Conservation (phyloP, 495 filamentous ascomycete species). For the Penicillium tannophilum region DNA sequence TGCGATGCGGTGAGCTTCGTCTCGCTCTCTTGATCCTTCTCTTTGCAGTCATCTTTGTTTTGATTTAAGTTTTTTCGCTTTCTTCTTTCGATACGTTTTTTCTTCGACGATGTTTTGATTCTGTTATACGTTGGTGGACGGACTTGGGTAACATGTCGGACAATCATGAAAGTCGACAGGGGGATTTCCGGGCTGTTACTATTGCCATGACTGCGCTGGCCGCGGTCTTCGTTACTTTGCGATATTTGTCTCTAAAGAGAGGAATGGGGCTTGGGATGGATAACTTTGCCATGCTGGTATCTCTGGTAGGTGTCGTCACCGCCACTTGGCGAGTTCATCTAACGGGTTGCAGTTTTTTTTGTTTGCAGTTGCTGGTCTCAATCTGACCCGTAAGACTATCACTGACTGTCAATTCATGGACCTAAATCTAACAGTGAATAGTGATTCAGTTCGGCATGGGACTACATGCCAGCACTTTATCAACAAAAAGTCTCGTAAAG, state of each 20-base stretch:
- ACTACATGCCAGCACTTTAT: conserved; percentile 9
- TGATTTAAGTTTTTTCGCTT: background rate
- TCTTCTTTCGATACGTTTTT: background rate
- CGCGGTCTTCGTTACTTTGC: conserved; percentile 14
- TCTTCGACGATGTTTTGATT: background rate
- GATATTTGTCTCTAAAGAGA: conserved; percentile 15
- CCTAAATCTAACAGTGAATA: background rate
- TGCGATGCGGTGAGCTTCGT: background rate
- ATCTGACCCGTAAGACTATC: conserved; percentile 10
- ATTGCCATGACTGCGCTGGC: conserved; percentile 18
- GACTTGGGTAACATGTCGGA: background rate
- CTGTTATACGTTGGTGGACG: background rate
- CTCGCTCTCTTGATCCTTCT: background rate
- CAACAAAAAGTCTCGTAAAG: conserved; percentile 8
- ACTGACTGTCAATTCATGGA: background rate
- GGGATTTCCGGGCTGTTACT: conserved; percentile 14
- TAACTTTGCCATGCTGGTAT: conserved; percentile 17
- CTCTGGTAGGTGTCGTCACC: conserved; percentile 10
- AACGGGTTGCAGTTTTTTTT: conserved; percentile 9
- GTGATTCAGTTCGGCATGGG: conserved; percentile 23
- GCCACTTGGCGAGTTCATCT: background rate
- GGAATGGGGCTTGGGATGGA: conserved; percentile 6
- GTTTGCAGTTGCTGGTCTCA: conserved; percentile 5
- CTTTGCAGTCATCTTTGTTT: background rate
- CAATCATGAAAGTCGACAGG: conserved; percentile 9